A percentile compares a stretch with the other conserved stretches of the same genome.
Evolutionary conservation across 2,329 filamentous ascomycete species (phyloP).

Genomic region (Cordyceps javanica): DNA sequence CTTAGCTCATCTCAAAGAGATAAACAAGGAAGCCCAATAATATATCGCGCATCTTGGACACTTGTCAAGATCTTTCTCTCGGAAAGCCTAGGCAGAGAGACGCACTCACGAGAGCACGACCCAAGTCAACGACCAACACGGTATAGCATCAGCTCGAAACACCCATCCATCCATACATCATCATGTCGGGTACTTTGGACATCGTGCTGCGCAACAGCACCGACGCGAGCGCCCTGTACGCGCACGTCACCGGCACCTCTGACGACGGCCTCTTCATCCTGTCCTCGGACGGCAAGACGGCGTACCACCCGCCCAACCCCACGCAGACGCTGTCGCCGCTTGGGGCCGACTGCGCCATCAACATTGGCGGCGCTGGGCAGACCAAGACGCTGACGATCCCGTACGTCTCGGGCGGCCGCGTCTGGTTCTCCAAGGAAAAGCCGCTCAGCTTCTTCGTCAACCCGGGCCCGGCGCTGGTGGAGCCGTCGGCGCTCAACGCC

Average conservation of each 20-base stretch:
- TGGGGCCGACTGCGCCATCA: constrained; percentile 54
- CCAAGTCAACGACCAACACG: background rate
- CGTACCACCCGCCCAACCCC: constrained; percentile 60
- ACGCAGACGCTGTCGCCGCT: constrained; percentile 43
- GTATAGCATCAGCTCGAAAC: background rate
- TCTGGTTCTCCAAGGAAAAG: constrained; percentile 61
- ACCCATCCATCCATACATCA: background rate
- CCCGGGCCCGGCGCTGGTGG: constrained; percentile 64
- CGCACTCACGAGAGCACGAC: background rate
- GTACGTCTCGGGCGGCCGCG: constrained; percentile 61
- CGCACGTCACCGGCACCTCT: constrained; percentile 62
- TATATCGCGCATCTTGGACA: no score
- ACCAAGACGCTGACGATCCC: constrained; percentile 59
- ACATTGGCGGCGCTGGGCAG: constrained; percentile 54
- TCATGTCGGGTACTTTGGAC: constrained; percentile 36
- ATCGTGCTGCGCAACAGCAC: constrained; percentile 63
- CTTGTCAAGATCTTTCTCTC: background rate
- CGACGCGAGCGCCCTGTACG: constrained; percentile 49
- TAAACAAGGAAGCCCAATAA: background rate
- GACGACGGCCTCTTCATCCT: constrained; percentile 57
- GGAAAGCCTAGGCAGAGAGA: no score
- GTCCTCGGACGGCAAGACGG: constrained; percentile 57
- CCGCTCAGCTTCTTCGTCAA: constrained; percentile 65
- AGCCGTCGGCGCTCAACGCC: constrained; percentile 65
- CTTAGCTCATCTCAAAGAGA: background rate